Base-by-base conservation (phyloP, 2,329 filamentous ascomycete genomes). In the Penicillium janthinellum region DNA sequence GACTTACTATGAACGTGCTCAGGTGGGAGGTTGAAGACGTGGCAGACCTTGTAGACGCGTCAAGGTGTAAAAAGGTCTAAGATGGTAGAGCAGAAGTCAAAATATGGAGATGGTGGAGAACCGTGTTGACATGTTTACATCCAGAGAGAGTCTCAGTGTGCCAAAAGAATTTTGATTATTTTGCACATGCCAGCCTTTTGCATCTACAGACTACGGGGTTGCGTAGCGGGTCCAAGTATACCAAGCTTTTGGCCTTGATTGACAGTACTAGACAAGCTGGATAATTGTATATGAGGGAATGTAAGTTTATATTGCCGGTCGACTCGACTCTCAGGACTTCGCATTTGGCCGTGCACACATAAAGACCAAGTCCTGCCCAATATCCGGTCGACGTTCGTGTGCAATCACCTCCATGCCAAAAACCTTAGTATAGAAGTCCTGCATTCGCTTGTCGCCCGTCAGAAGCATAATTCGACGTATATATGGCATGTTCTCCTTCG, bases 391-490 rank as follows among this genome's bases (percentile, higher is more conserved):
- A 35, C 60, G 57, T 38, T 69, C 65, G 10, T 53, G 58, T 8
- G 64, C 64, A 39, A 71, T 38, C 1, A 70, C 68, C n/a, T 59
- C 57, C 64, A 73, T 66, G 0, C 61, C 68, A 39, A 72, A 53
- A 2, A 64, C 54, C 34, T 58, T 60, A 15, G 58, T 38, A 52
- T 73, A 73, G 2, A 65, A 63, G 12, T 58, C 38, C 41, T 69
- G 61, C 39, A 61, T 61, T 35, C 51, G 59, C 56, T 63, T 61
- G 28, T 62, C 64, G 45, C 60, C 56, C 0, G 71, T 73, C 31
- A 71, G 44, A 34, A 90, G 76, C 73, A 89, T 78, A 14, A 84
- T 76, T 22, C 85, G 80, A 47, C 89, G 79, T 68, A 92, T 77
- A 62, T 83, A 74, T 1, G 86, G 82, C 82, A 88, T 86, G 34